A percentile compares a stretch with the other conserved stretches of the same genome.
These are phyloP conservation scores for Trametes villosa DNA, from an alignment of 768 basidiomycete species.

Conservation along the genomic window DNA sequence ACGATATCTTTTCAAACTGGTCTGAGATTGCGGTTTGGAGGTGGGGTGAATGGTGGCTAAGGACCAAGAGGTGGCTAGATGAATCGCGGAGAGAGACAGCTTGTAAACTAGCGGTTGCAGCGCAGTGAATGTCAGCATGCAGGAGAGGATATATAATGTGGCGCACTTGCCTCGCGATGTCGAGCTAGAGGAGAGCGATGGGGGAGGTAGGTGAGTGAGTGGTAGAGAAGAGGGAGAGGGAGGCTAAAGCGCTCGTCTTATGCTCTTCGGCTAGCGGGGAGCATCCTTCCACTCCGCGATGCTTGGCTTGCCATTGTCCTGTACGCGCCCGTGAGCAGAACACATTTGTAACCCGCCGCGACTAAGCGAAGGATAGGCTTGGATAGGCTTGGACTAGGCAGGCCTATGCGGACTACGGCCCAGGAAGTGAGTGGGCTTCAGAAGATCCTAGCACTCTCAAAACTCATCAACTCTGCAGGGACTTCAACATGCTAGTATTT, in stretches of 20 bases:
- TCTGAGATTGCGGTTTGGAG: not conserved
- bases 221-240: not conserved
- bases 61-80: not conserved
- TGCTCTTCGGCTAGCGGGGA: not conserved
- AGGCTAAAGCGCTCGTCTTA: not conserved
- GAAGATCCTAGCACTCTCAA: too few species aligned
- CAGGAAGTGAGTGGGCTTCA: too few species aligned
- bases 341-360: not conserved
- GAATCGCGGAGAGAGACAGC: not conserved
- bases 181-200: not conserved
- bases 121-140: not conserved
- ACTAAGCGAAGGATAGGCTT: too few species aligned
- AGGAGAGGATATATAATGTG: not conserved
- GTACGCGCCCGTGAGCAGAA: not conserved
- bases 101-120: not conserved
- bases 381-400: too few species aligned
- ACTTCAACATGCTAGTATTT: too few species aligned
- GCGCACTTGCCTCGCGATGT: too few species aligned
- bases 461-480: too few species aligned
- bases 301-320: not conserved
- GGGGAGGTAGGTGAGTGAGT: not conserved
- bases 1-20: not conserved
- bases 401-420: too few species aligned
- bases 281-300: not conserved
- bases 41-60: not conserved